phyloP scores from a whole-genome alignment of 2,329 filamentous ascomycete genomes.

The Trichoderma polysporum region DNA sequence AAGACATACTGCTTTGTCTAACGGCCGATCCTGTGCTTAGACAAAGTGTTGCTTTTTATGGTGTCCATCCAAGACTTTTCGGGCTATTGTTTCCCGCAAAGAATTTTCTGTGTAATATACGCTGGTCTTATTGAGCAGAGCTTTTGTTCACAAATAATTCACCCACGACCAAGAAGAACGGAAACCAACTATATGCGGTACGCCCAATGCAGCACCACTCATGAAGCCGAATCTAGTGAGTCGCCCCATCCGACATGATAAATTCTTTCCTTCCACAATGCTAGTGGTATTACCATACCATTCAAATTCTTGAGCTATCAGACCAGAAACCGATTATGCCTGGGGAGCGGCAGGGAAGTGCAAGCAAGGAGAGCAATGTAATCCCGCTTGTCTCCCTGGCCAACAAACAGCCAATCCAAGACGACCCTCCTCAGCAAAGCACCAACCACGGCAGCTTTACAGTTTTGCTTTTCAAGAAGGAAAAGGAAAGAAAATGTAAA shows the following conservation, averaged over 20 bases:
- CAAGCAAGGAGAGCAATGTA: slow-evolving; percentile 6
- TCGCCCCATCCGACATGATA: background rate
- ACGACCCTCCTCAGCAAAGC: background rate
- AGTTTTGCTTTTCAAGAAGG: background rate
- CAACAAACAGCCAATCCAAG: slow-evolving; percentile 8
- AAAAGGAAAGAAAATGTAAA: background rate
- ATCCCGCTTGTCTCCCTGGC: slow-evolving; percentile 16
- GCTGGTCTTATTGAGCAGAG: background rate
- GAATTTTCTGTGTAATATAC: background rate
- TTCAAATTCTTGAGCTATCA: background rate
- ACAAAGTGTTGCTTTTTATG: slow-evolving; percentile 8
- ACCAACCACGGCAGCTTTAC: background rate
- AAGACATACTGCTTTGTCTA: slow-evolving; percentile 17
- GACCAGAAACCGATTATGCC: background rate
- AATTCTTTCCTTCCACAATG: background rate
- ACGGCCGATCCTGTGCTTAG: slow-evolving; percentile 15
- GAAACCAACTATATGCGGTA: background rate
- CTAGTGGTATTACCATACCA: background rate
- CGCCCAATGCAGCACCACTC: background rate
- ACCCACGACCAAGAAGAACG: background rate
- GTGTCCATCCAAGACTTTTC: background rate
- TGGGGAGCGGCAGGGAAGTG: background rate
- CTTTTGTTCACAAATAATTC: background rate
- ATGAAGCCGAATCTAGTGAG: background rate
- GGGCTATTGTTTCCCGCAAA: background rate